Conservation (phyloP, 202 grass and related monocot genomes). For the Sporobolus alterniflorus region DNA sequence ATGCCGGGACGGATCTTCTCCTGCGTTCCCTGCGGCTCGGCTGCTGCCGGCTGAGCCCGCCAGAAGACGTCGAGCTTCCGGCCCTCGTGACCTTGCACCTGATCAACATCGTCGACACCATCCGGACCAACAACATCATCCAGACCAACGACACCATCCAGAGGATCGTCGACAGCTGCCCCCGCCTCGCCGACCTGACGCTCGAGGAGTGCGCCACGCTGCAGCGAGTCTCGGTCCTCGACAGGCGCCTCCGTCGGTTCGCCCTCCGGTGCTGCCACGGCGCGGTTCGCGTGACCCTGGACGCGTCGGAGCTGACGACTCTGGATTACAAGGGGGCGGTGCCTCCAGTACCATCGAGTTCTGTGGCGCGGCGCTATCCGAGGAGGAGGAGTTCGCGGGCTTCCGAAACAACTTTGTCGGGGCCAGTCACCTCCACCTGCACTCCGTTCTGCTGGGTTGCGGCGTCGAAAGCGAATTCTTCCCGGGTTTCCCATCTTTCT, state of each 20-base stretch:
- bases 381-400: neutral
- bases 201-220: neutral
- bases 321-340: neutral
- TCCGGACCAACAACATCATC: too few relatives aligned
- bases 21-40: too few relatives aligned
- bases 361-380: neutral
- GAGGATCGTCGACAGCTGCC: neutral
- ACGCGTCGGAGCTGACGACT: neutral
- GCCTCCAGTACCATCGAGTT: neutral
- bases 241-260: neutral
- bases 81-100: neutral
- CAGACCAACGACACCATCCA: too few relatives aligned
- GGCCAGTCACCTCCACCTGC: neutral
- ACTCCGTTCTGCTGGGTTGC: neutral
- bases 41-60: too few relatives aligned
- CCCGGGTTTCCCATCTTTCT: neutral
- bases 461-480: neutral
- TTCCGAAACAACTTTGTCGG: neutral
- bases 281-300: neutral
- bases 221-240: neutral
- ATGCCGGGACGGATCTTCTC: too few relatives aligned
- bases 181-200: constrained; percentile 12
- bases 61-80: too few relatives aligned
- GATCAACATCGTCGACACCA: too few relatives aligned
- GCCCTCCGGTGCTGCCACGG: constrained; percentile 15